Evolutionary conservation across 139 green algal species (phyloP), one percentile per base, ranked within the genome.

Genomic region (Parachlorella kessleri): DNA sequence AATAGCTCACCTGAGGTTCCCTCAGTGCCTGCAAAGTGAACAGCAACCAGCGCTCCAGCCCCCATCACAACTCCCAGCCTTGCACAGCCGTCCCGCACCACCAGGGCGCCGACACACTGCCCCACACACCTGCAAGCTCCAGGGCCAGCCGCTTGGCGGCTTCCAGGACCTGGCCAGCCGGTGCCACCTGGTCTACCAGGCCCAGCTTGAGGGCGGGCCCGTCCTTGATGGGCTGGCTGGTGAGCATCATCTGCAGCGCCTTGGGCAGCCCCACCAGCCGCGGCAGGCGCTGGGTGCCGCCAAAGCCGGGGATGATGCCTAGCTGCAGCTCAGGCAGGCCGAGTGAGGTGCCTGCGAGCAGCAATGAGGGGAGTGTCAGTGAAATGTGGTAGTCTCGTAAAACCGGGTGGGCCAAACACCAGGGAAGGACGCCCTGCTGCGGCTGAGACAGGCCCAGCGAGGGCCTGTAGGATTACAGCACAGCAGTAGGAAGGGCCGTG

Each of bases 291-390:
- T 99, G 94, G 3, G 97, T 99, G 81, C 97, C 97, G 21, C 97
- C 97, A 90, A 99, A 98, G 30, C 97, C 97, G 24, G 96, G 96
- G 39, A 99, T 95, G 84, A 99, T 98, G 72, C 96, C 96, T 28
- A 99, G 91, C 75, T 95, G 86, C 78, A 99, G 88, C 89, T 99
- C 97, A 14, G 97, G 97, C 76, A 99, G 90, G 26, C 97, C 97
- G 36, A 99, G 78, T 70, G 89, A 87, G 35, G 92, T 89, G 65
- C 90, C 90, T 71, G 90, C 78, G 66, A 74, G 10, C 65, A 87
- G 30, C 90, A 18, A 26, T n/a, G 65, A 70, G 3, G 65, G 65
- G 32, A 4, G 68, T 55, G 68, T 36, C 7, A 3, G 3, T 18
- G 30, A 3, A 26, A 1, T 21, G 24, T 30, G 65, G 33, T 37